phyloP scores from a whole-genome alignment of 2,329 filamentous ascomycete species.

The Leptographium wingfieldii region DNA sequence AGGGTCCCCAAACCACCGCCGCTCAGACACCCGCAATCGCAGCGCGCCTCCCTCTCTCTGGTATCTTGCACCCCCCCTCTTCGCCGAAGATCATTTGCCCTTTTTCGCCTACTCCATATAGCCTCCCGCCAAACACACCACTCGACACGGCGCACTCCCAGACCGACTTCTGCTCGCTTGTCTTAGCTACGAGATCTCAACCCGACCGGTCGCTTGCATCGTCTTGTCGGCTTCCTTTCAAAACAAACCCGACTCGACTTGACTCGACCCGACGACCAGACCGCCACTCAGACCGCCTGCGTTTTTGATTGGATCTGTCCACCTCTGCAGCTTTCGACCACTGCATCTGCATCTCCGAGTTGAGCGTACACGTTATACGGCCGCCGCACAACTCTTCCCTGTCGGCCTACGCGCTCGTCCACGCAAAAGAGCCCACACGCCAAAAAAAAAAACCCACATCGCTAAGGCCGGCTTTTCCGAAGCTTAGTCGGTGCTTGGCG shows the following conservation, averaged over 20 bases:
- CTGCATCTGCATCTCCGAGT: not conserved
- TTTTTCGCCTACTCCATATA: not conserved
- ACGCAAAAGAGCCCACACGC: slow-evolving; percentile 1
- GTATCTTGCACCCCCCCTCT: not conserved
- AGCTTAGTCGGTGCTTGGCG: not conserved
- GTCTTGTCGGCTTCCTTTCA: not conserved
- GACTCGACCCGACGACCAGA: not conserved
- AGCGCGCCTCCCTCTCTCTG: not conserved
- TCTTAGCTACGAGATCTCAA: not conserved
- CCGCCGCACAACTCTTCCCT: not conserved
- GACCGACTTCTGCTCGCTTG: not conserved
- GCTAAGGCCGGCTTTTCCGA: slow-evolving; percentile 4
- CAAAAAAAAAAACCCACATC: not conserved
- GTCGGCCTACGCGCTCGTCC: not conserved
- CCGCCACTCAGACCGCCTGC: not conserved
- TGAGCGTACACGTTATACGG: not conserved
- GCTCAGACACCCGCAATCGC: not conserved
- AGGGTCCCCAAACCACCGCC: not conserved
- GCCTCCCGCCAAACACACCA: not conserved
- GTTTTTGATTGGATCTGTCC: not conserved
- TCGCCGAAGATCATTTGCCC: slow-evolving; percentile 1
- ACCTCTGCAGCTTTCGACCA: not conserved
- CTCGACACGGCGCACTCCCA: not conserved
- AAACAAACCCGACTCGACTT: no score
- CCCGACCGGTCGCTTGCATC: no score